These are phyloP conservation scores for Cystofilobasidium ferigula DNA, from an alignment of 768 basidiomycete species.

Conservation along the genomic window DNA sequence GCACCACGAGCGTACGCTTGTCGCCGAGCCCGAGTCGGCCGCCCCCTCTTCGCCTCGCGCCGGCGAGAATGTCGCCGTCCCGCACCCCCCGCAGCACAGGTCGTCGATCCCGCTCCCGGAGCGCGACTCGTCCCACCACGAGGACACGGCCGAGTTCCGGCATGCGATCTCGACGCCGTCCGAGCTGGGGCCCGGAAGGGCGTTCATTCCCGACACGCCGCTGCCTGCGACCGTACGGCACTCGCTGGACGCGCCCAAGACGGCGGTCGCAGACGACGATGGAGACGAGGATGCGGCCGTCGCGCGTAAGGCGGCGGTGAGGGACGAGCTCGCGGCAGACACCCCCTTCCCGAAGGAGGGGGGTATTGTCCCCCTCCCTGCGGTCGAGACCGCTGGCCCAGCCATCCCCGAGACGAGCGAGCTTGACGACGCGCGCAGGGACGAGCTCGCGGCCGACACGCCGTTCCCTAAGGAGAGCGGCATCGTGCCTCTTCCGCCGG, in stretches of 20 bases:
- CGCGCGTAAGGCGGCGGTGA: too few species aligned
- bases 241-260: neutral
- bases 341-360: neutral
- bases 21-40: neutral
- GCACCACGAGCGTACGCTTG: conserved; percentile 10
- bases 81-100: neutral
- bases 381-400: neutral
- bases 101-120: conserved; percentile 19
- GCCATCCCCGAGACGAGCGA: too few species aligned
- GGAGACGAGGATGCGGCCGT: neutral
- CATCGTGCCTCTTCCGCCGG: neutral
- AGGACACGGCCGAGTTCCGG: conserved; percentile 12
- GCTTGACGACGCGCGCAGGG: neutral
- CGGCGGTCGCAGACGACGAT: neutral
- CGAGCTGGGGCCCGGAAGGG: neutral
- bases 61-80: neutral
- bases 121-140: conserved; percentile 19
- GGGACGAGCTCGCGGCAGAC: neutral
- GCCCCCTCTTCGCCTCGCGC: neutral
- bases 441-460: conserved; percentile 1
- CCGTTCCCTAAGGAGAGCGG: neutral
- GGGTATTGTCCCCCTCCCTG: too few species aligned
- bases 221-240: neutral
- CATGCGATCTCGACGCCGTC: conserved; percentile 1
- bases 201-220: neutral